Conservation (phyloP, 257 asterid species). For the Salvia rosmarinus region DNA sequence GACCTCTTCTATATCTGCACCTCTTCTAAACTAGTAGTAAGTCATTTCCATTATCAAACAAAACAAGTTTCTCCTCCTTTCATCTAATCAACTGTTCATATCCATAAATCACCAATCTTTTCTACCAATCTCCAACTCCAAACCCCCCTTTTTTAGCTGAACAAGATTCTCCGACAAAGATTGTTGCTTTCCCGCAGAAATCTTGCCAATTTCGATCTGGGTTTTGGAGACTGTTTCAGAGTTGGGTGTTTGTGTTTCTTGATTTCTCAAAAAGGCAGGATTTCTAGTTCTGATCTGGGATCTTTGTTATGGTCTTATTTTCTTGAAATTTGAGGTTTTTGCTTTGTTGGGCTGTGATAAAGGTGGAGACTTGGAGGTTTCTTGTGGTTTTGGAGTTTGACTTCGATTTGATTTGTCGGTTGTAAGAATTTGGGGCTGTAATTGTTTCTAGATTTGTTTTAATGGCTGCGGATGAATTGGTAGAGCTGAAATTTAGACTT, state of each 20-base stretch:
- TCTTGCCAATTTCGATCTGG: conserved; percentile 50
- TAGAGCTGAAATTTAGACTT: conserved; percentile 89
- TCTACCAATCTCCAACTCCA: conserved; percentile 20
- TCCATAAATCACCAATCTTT: conserved; percentile 36
- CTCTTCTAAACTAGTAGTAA: neutral
- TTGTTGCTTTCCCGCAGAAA: conserved; percentile 11
- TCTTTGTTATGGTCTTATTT: conserved; percentile 22
- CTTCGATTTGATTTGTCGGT: conserved; percentile 40
- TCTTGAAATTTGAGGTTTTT: conserved; percentile 19
- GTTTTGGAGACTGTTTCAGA: conserved; percentile 19
- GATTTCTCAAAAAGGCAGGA: conserved; percentile 24
- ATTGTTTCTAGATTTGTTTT: conserved; percentile 33
- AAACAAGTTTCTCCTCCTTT: conserved; percentile 46
- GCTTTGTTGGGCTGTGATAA: neutral
- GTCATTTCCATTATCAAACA: conserved; percentile 40
- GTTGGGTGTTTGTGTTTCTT: conserved; percentile 26
- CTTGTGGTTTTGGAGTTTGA: too few species aligned
- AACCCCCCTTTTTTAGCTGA: neutral
- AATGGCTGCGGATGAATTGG: conserved; percentile 89
- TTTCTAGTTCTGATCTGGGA: conserved; percentile 39
- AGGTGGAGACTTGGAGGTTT: too few species aligned
- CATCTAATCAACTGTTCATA: conserved; percentile 28
- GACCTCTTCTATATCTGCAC: conserved; percentile 36
- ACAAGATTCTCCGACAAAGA: neutral
- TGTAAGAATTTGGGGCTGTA: conserved; percentile 41